phyloP scores from a whole-genome alignment of 257 asterid genomes.

The Solanum chilense region DNA sequence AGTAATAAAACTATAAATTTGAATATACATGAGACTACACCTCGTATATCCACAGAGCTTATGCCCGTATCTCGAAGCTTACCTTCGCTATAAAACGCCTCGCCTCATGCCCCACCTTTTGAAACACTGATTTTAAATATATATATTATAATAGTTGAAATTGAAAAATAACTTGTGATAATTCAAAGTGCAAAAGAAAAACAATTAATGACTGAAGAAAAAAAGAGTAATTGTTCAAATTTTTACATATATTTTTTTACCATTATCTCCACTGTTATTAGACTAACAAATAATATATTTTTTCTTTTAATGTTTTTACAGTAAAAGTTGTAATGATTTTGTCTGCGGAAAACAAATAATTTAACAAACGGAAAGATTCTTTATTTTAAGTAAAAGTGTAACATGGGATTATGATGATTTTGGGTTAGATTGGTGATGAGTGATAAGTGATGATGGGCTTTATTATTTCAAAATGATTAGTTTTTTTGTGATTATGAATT shows the following conservation, averaged over 20 bases:
- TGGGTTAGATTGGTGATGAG: constrained; percentile 17
- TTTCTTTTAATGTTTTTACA: background rate
- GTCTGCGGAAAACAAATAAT: constrained; percentile 7
- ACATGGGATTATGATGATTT: background rate
- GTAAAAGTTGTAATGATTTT: constrained; percentile 39
- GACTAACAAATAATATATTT: background rate
- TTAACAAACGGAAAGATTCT: background rate
- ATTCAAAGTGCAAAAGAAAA: background rate
- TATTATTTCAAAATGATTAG: constrained; percentile 76
- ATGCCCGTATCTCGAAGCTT: no score
- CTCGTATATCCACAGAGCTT: fast-evolving
- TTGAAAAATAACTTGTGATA: background rate
- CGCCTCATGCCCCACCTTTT: no score
- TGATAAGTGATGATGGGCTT: constrained; percentile 55
- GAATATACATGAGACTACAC: no score
- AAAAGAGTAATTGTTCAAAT: background rate
- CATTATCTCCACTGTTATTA: background rate
- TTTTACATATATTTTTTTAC: background rate
- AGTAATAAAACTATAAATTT: no score
- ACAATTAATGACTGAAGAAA: background rate
- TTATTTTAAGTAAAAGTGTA: background rate
- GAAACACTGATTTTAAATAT: no score
- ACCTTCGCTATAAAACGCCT: no score
- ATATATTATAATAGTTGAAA: no score
- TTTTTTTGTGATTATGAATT: constrained; percentile 34